Evolutionary conservation across 2,329 filamentous ascomycete species (phyloP).

Genomic region (Calonectria crousiana): DNA sequence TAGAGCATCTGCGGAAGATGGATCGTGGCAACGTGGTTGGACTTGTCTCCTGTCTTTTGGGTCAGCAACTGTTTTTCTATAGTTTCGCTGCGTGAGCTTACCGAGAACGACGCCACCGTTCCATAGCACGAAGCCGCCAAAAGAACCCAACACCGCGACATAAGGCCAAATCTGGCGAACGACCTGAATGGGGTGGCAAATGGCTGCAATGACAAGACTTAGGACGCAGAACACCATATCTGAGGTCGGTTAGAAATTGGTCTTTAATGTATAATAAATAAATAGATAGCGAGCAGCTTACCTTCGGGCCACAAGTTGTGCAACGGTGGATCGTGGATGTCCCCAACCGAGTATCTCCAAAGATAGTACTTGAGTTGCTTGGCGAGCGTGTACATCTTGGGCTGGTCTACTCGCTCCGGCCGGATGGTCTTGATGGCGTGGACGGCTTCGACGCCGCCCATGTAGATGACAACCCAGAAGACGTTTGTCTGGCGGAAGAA

Average conservation of each 20-base stretch:
- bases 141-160: slow-evolving; percentile 73
- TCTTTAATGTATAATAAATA: not conserved
- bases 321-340: slow-evolving; percentile 68
- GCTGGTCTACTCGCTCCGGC: slow-evolving; percentile 47
- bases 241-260: slow-evolving; percentile 42
- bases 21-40: slow-evolving; percentile 90
- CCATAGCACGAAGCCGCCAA: slow-evolving; percentile 82
- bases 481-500: slow-evolving; percentile 94
- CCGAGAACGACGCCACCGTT: slow-evolving; percentile 94
- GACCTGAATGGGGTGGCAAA: slow-evolving; percentile 61
- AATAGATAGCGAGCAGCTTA: slow-evolving; percentile 44
- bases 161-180: slow-evolving; percentile 68
- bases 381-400: slow-evolving; percentile 46
- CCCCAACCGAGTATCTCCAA: slow-evolving; percentile 61
- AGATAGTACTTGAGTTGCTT: slow-evolving; percentile 54
- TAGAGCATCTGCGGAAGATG: slow-evolving; percentile 96
- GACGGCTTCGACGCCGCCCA: slow-evolving; percentile 72
- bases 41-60: slow-evolving; percentile 79
- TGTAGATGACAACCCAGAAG: slow-evolving; percentile 90
- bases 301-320: slow-evolving; percentile 62
- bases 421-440: slow-evolving; percentile 62
- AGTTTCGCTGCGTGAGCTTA: slow-evolving; percentile 51
- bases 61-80: slow-evolving; percentile 39
- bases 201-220: slow-evolving; percentile 72
- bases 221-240: slow-evolving; percentile 69